Evolutionary conservation across 345 rosid species (phyloP).

Genomic region (Erysimum cheiranthoides): DNA sequence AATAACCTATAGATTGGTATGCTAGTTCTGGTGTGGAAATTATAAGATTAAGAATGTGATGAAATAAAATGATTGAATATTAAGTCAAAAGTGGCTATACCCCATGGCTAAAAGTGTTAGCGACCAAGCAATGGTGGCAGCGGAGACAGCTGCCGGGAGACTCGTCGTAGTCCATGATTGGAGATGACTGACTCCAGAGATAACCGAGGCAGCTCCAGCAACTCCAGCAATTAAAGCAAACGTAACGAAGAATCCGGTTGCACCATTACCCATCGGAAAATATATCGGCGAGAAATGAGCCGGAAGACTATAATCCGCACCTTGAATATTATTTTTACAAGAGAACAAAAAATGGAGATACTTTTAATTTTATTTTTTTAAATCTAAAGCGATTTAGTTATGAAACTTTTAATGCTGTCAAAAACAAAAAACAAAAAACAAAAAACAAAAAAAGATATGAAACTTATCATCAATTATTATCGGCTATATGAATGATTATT

Average conservation of each 20-base stretch:
- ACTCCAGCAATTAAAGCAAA: conserved; percentile 87
- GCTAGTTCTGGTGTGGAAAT: background rate
- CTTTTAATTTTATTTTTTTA: no score
- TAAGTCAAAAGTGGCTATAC: conserved; percentile 45
- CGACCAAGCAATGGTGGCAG: conserved; percentile 83
- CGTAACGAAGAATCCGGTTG: conserved; percentile 89
- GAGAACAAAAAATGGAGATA: background rate
- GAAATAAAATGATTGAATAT: background rate
- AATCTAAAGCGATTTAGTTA: no score
- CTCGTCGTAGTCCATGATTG: conserved; percentile 63
- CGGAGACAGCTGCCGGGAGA: conserved; percentile 78
- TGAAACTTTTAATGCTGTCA: no score
- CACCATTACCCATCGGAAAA: conserved; percentile 97
- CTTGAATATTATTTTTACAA: conserved; percentile 46
- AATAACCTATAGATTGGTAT: background rate
- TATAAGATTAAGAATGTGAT: background rate
- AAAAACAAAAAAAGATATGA: no score
- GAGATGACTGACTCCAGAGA: conserved; percentile 71
- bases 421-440: no score
- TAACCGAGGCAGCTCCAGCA: conserved; percentile 79
- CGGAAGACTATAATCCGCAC: conserved; percentile 72
- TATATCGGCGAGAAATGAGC: conserved; percentile 90
- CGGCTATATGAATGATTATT: background rate
- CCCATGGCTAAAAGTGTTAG: conserved; percentile 91
- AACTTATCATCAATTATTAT: background rate